phyloP scores from a whole-genome alignment of 1,284 basidiomycete genomes.

The Melanopsichium pennsylvanicum region DNA sequence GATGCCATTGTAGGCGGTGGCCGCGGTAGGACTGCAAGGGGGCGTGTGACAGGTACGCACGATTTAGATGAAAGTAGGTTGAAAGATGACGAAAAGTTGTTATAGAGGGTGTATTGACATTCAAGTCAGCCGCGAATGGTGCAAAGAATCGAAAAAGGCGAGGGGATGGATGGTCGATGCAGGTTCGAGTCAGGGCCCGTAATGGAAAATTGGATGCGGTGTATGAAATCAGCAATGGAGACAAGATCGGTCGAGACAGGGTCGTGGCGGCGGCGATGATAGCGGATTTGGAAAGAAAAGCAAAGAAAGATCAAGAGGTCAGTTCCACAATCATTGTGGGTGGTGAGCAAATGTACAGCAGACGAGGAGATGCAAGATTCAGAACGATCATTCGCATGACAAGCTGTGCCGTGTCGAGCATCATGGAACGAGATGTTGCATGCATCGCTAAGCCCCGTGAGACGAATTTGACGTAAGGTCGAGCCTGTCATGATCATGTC shows the following conservation, averaged over 20 bases:
- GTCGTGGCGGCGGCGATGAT: background rate
- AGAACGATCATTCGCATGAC: background rate
- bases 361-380: background rate
- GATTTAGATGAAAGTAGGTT: slow-evolving; percentile 1
- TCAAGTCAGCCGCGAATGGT: too few species aligned
- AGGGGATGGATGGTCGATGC: background rate
- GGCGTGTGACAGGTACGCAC: slow-evolving; percentile 23
- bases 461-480: too few species aligned
- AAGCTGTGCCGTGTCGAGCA: background rate
- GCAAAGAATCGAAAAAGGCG: too few species aligned
- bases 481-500: too few species aligned
- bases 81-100: background rate
- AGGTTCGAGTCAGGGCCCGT: too few species aligned
- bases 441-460: too few species aligned
- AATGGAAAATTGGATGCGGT: too few species aligned
- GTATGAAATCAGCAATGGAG: too few species aligned
- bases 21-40: slow-evolving; percentile 46
- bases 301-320: slow-evolving; percentile 2
- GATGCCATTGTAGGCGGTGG: slow-evolving; percentile 49
- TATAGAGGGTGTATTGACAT: too few species aligned
- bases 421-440: too few species aligned
- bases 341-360: background rate
- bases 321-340: background rate
- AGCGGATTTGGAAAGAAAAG: background rate
- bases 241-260: too few species aligned